These are phyloP conservation scores for Clarireedia monteithiana DNA, from an alignment of 2,329 filamentous ascomycete species.

Conservation along the genomic window DNA sequence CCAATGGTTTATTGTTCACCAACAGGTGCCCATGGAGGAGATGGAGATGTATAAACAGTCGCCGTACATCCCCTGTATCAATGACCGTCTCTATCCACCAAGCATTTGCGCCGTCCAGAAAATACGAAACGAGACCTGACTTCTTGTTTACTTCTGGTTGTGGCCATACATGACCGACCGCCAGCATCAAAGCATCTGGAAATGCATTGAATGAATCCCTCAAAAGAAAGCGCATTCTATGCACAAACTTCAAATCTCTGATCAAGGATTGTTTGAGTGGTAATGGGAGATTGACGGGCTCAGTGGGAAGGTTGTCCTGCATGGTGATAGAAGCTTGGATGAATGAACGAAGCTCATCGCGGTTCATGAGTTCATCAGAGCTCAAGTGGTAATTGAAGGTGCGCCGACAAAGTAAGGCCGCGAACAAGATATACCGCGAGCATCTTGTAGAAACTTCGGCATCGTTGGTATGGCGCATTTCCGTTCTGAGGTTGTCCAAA, in stretches of 20 bases:
- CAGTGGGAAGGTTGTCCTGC: conserved; percentile 38
- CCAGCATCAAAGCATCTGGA: conserved; percentile 26
- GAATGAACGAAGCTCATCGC: conserved; percentile 25
- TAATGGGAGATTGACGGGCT: conserved; percentile 31
- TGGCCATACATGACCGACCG: conserved; percentile 38
- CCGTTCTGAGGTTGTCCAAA: conserved; percentile 39
- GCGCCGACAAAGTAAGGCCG: conserved; percentile 47
- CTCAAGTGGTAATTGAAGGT: conserved; percentile 32
- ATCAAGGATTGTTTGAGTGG: conserved; percentile 34
- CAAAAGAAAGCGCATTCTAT: conserved; percentile 32
- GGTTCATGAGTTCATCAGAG: background rate
- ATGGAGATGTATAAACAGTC: conserved; percentile 33
- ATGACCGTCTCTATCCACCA: conserved; percentile 31
- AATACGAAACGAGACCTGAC: conserved; percentile 19
- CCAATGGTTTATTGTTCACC: conserved; percentile 39
- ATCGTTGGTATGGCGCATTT: conserved; percentile 35
- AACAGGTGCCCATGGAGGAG: conserved; percentile 42
- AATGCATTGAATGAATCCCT: conserved; percentile 28
- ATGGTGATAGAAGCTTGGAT: conserved; percentile 36
- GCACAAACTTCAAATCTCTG: conserved; percentile 39
- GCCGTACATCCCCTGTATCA: conserved; percentile 17
- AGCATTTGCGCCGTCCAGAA: conserved; percentile 22
- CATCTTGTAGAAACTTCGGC: conserved; percentile 32
- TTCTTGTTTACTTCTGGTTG: conserved; percentile 21
- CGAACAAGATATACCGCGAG: conserved; percentile 42